Evolutionary conservation across 2,329 filamentous ascomycete species (phyloP), one percentile per base, ranked within the genome.

Genomic region (Huntiella abstrusa): DNA sequence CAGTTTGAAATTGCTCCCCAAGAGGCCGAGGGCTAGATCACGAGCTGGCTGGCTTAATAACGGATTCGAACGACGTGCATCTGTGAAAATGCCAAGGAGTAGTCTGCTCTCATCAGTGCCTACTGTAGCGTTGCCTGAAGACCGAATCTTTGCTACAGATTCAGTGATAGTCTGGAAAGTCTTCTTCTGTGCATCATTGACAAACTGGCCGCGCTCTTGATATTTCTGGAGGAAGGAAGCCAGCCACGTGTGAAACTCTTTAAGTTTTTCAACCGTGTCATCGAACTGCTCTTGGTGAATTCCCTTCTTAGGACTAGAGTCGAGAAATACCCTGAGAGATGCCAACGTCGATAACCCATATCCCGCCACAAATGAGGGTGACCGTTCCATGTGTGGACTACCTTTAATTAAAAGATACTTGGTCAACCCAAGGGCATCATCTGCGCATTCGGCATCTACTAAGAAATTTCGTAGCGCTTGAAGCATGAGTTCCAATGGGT

Each of bases 401-500:
- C 88, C 86, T 44, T 72, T 70, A 4, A 73, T 66, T 11, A 96
- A 67, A 1, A 99, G 69, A 60, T 93, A 95, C 58, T 85, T 81
- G 50, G 83, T 77, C 33, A 98, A 73, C 0, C 87, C 88, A 39
- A 96, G 69, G 1, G 83, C 79, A 63, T 98, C 91, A 56, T 94
- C 84, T 7, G 87, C 83, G 59, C 88, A 96, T 56, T 92, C 81
- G 0, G 79, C 71, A 53, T 96, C 80, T 1, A 80, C 79, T 4
- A 96, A 66, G 53, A 86, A 92, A 0, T 77, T 76, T 7, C 81
- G 71, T 15, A 94, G 67, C 1, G 82, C 80, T 55, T 86, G 83
- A 1, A 98, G 68, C 0, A 93, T 68, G 83, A 95, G 91, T 59
- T 98, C 84, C 11, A 95, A 60, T 8, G 85, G 83, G 56, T 96